A percentile compares a stretch with the other conserved stretches of the same genome.
Evolutionary conservation across 345 rosid species (phyloP).

Genomic region (Populus alba): DNA sequence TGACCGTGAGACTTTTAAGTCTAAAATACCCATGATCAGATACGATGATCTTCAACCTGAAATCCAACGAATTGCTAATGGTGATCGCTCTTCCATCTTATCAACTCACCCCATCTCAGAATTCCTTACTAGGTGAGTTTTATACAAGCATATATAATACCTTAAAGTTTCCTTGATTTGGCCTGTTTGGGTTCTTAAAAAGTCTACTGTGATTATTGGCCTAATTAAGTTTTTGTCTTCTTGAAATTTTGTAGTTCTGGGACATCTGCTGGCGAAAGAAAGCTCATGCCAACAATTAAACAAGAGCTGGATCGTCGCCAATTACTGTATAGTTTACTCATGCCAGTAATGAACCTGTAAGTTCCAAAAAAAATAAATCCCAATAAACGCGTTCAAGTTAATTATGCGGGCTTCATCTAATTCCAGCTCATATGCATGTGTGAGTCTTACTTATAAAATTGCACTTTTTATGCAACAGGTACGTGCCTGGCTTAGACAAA

Average conservation of each 20-base stretch:
- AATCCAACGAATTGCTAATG: slow-evolving; percentile 72
- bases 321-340: slow-evolving; percentile 79
- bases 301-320: slow-evolving; percentile 97
- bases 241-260: slow-evolving; percentile 60
- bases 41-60: slow-evolving; percentile 71
- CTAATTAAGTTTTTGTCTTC: not conserved
- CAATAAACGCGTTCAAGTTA: not conserved
- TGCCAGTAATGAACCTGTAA: slow-evolving; percentile 99
- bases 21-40: slow-evolving; percentile 53
- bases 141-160: not conserved
- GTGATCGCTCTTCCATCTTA: slow-evolving; percentile 68
- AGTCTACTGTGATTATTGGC: not conserved
- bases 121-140: slow-evolving; percentile 71
- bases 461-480: slow-evolving; percentile 41
- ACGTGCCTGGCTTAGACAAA: slow-evolving; percentile 80
- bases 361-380: slow-evolving; percentile 7
- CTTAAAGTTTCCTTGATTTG: not conserved
- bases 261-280: slow-evolving; percentile 98
- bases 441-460: not conserved
- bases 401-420: not conserved
- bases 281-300: slow-evolving; percentile 87
- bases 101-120: slow-evolving; percentile 70
- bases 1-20: slow-evolving; percentile 55
- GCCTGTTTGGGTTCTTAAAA: not conserved
- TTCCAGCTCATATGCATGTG: slow-evolving; percentile 6